Evolutionary conservation across 768 basidiomycete species (phyloP), one percentile per base, ranked within the genome.

Genomic region (Coprinopsis sp.): DNA sequence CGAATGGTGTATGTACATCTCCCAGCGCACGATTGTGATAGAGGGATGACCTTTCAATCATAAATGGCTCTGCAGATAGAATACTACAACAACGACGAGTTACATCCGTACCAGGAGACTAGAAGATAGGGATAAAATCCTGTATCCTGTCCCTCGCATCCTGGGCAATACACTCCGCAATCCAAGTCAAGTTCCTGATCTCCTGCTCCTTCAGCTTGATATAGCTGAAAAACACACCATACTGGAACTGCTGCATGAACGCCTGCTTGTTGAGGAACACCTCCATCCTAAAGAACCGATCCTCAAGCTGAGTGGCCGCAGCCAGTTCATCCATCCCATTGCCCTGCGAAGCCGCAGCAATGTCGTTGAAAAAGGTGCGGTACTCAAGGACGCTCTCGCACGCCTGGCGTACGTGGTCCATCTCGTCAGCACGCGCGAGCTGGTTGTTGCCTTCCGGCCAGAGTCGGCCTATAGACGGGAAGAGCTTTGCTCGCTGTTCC

Each of bases 151-250:
- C 91, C 66, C 85, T 83, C 34, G 93, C 92, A 69, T 95, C 86
- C 72, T 97, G 95, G 7, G 93, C 93, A 56, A 98, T 96, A 66
- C 95, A 97, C 71, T 98, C 95, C 45, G 92, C 91, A 67, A 96
- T 93, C 91, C 90, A 92, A 23, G 87, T 90, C 56, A 93, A 58
- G 57, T 87, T 91, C 52, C 89, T 74, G 51, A 91, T 87, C 69
- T 93, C 90, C 71, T 91, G 87, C 67, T 92, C 90, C 72, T 89
- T 91, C 67, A 91, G 68, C 68, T 90, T 91, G 66, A 96, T 77
- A 63, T 94, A 97, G 60, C 84, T 84, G 62, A 90, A 93, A 63
- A 92, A 97, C 28, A 95, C 82, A 31, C 87, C 90, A 58, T 87
- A 84, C 65, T 97, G 93, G 76, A 97, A 98, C 71, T 99, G 78